These are phyloP conservation scores for Mycosarcoma mackinlayi DNA, from an alignment of 1,284 basidiomycete genomes.

Conservation along the genomic window DNA sequence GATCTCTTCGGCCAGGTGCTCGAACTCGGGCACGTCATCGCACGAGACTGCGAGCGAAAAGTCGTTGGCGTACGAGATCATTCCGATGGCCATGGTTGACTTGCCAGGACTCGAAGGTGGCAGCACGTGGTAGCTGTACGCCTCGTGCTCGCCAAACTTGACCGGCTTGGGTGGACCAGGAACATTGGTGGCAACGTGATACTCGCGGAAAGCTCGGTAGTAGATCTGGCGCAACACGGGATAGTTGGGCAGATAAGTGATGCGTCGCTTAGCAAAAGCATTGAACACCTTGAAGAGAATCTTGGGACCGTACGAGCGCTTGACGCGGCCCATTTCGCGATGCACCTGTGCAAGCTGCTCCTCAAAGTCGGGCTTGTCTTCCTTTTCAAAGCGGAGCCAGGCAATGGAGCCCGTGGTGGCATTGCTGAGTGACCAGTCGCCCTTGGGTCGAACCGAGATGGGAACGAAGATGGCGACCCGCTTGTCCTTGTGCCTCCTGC, in stretches of 20 bases:
- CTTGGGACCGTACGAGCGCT: slow-evolving; percentile 60
- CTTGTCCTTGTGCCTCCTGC: slow-evolving; percentile 55
- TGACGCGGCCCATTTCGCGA: slow-evolving; percentile 65
- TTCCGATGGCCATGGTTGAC: slow-evolving; percentile 65
- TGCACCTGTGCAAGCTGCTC: slow-evolving; percentile 58
- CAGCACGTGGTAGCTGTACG: slow-evolving; percentile 65
- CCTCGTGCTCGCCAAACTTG: slow-evolving; percentile 63
- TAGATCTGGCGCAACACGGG: slow-evolving; percentile 56
- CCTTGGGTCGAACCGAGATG: slow-evolving; percentile 61
- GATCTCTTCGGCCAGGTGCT: slow-evolving; percentile 56
- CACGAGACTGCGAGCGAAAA: slow-evolving; percentile 66
- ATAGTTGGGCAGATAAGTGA: slow-evolving; percentile 63
- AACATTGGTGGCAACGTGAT: slow-evolving; percentile 66
- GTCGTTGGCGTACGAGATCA: slow-evolving; percentile 65
- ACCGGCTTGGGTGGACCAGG: slow-evolving; percentile 65
- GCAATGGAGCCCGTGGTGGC: slow-evolving; percentile 64
- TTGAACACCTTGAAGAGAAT: slow-evolving; percentile 60
- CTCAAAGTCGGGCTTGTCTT: slow-evolving; percentile 47
- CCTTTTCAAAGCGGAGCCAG: slow-evolving; percentile 63
- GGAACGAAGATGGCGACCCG: slow-evolving; percentile 67
- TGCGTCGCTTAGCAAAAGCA: slow-evolving; percentile 47
- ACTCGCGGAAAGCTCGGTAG: slow-evolving; percentile 64
- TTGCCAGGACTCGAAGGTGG: slow-evolving; percentile 66
- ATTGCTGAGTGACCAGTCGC: slow-evolving; percentile 65
- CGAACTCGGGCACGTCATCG: slow-evolving; percentile 65